Conservation (phyloP, 306 rosid genomes). For the Vachellia pachyceras region DNA sequence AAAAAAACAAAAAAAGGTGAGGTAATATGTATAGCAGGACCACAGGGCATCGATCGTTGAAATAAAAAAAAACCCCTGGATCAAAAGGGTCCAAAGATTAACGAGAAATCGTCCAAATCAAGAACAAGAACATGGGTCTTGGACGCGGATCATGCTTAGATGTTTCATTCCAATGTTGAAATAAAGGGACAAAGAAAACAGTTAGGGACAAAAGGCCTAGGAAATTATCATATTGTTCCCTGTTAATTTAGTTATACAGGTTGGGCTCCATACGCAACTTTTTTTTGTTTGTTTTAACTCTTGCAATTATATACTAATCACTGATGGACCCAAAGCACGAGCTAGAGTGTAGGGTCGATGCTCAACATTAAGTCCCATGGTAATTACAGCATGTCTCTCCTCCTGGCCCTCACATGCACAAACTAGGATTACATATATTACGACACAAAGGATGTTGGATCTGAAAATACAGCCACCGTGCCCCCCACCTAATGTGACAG, state of each 20-base stretch:
- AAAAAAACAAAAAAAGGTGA: neutral
- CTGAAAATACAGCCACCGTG: constrained; percentile 9
- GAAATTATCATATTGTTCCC: constrained; percentile 70
- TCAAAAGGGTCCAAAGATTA: constrained; percentile 37
- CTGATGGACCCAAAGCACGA: constrained; percentile 53
- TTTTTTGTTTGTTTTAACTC: constrained; percentile 3
- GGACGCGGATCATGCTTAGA: constrained; percentile 58
- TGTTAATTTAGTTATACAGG: constrained; percentile 33
- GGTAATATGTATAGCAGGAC: constrained; percentile 46
- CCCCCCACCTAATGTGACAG: constrained; percentile 22
- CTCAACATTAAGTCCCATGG: constrained; percentile 57
- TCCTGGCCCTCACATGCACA: constrained; percentile 54
- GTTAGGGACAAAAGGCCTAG: constrained; percentile 74
- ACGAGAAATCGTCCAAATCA: constrained; percentile 38
- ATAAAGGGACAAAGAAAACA: constrained; percentile 63
- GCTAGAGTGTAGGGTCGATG: constrained; percentile 65
- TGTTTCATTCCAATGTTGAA: constrained; percentile 48
- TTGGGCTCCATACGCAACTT: constrained; percentile 53
- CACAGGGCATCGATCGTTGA: constrained; percentile 50
- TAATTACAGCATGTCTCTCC: constrained; percentile 49
- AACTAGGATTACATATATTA: constrained; percentile 23
- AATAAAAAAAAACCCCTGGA: constrained; percentile 37
- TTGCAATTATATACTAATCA: constrained; percentile 36
- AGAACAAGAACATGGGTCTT: constrained; percentile 62
- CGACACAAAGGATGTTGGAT: constrained; percentile 34